Percentiles rank a stretch among this genome's conserved stretches.
phyloP scores from a whole-genome alignment of 495 filamentous ascomycete genomes.

The Penicillium psychrofluorescens region DNA sequence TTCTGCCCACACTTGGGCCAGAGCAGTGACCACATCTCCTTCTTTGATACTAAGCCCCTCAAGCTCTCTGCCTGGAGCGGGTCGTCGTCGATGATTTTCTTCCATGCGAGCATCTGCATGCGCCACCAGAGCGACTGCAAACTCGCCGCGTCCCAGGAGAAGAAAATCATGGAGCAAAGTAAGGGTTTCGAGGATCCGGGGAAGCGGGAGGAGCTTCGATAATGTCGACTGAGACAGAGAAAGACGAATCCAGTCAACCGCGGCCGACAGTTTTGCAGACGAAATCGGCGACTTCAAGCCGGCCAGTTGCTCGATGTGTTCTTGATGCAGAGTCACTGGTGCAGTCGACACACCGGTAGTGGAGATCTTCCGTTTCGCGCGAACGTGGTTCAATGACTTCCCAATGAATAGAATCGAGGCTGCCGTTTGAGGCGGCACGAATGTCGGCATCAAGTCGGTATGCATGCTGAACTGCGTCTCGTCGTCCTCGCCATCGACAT shows the following conservation, averaged over 20 bases:
- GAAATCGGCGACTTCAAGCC: constrained; percentile 65
- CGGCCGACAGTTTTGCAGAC: constrained; percentile 55
- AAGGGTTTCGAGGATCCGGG: constrained; percentile 68
- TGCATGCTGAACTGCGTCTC: constrained; percentile 47
- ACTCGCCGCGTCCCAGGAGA: constrained; percentile 81
- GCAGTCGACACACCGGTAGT: constrained; percentile 27
- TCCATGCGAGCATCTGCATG: constrained; percentile 72
- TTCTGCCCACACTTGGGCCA: constrained; percentile 69
- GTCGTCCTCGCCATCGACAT: constrained; percentile 25
- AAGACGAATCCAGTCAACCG: constrained; percentile 68
- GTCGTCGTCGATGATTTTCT: constrained; percentile 33
- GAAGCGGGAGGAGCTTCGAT: constrained; percentile 69
- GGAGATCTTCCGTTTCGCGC: constrained; percentile 38
- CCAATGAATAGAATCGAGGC: constrained; percentile 87
- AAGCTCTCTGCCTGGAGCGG: constrained; percentile 22
- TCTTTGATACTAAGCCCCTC: constrained; percentile 69
- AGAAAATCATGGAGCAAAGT: constrained; percentile 78
- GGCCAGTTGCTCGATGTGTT: constrained; percentile 68
- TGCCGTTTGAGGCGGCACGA: constrained; percentile 68
- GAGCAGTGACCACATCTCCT: constrained; percentile 68
- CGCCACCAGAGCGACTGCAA: constrained; percentile 74
- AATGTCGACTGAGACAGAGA: constrained; percentile 76
- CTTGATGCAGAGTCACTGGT: constrained; percentile 58
- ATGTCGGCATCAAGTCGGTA: constrained; percentile 58
- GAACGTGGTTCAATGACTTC: constrained; percentile 75